A percentile compares a stretch with the other conserved stretches of the same genome.
These are phyloP conservation scores for Athelia psychrophila DNA, from an alignment of 1,284 basidiomycete genomes.

Conservation along the genomic window DNA sequence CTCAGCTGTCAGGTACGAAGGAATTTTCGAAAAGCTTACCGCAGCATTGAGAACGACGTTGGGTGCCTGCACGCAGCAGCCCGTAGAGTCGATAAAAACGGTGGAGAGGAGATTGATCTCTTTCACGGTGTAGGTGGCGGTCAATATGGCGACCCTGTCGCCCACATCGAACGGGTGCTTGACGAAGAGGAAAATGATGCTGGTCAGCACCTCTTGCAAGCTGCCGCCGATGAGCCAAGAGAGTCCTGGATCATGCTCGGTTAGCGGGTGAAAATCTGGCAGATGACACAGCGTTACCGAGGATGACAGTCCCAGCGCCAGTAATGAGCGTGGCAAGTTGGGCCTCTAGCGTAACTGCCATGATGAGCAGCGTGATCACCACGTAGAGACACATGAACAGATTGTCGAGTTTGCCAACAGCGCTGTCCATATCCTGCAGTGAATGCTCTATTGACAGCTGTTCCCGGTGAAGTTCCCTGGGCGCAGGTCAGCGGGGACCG, in stretches of 20 bases:
- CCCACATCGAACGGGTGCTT: constrained; percentile 89
- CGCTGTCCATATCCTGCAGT: constrained; percentile 90
- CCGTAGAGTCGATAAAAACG: constrained; percentile 64
- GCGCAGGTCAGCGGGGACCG: constrained; percentile 5
- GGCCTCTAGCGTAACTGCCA: constrained; percentile 66
- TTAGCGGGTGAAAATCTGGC: constrained; percentile 70
- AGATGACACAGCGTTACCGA: constrained; percentile 44
- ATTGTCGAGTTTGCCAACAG: constrained; percentile 78
- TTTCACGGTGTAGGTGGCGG: constrained; percentile 75
- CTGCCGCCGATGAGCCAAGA: constrained; percentile 87
- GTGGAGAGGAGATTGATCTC: constrained; percentile 86
- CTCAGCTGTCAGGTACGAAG: constrained; percentile 41
- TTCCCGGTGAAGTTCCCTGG: constrained; percentile 80
- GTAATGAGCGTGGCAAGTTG: constrained; percentile 50
- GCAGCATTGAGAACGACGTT: constrained; percentile 67
- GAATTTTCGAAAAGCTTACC: constrained; percentile 32
- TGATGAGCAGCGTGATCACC: constrained; percentile 68
- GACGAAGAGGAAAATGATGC: constrained; percentile 87
- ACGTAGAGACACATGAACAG: constrained; percentile 69
- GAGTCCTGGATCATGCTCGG: constrained; percentile 56
- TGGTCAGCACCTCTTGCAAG: constrained; percentile 66
- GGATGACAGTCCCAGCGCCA: constrained; percentile 78
- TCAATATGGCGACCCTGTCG: constrained; percentile 63
- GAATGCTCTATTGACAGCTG: constrained; percentile 82
- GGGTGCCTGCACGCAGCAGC: constrained; percentile 63